phyloP scores from a whole-genome alignment of 129 eudicot species.

The Flaveria trinervia region DNA sequence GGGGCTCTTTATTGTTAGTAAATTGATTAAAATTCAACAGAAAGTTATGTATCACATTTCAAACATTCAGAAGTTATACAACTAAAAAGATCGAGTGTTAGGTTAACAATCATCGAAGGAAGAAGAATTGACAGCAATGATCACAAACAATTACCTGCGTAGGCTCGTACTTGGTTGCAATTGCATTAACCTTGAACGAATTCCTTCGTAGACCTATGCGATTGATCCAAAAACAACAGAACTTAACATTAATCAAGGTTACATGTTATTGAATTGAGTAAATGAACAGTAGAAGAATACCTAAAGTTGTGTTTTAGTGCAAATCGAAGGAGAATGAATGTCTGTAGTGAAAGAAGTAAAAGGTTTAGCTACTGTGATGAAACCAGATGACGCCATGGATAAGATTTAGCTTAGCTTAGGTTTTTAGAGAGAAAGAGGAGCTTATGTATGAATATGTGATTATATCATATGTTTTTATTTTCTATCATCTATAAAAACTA shows the following conservation, averaged over 20 bases:
- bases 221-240: not conserved
- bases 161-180: constrained; percentile 68
- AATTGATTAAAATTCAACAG: not conserved
- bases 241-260: not conserved
- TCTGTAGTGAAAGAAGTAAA: constrained; percentile 42
- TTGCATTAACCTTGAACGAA: constrained; percentile 61
- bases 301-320: constrained; percentile 21
- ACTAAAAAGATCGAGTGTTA: not conserved
- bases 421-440: not conserved
- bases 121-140: not conserved
- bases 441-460: too few species aligned
- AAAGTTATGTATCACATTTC: not conserved
- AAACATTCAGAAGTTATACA: constrained; percentile 6
- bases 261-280: not conserved
- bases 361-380: constrained; percentile 53
- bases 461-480: too few species aligned
- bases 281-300: constrained; percentile 17
- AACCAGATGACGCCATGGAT: constrained; percentile 71
- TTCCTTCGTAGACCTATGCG: constrained; percentile 43
- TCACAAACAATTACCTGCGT: constrained; percentile 51
- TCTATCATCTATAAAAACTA: too few species aligned
- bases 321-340: constrained; percentile 36
- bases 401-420: constrained; percentile 23
- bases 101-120: not conserved
- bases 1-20: not conserved